phyloP scores from a whole-genome alignment of 805 yeast species.

The Saturnispora saitoi region DNA sequence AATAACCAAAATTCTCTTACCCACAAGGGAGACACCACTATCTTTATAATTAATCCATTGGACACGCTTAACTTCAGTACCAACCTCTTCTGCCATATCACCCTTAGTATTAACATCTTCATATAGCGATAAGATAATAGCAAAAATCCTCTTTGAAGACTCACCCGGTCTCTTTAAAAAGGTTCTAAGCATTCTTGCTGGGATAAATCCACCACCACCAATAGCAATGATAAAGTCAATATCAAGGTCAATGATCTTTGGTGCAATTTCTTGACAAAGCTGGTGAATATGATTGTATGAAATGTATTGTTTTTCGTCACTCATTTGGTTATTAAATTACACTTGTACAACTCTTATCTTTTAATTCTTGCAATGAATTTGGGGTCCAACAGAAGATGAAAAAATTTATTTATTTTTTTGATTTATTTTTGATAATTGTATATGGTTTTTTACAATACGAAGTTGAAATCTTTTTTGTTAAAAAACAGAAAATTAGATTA shows the following conservation, averaged over 20 bases:
- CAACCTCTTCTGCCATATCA: constrained; percentile 46
- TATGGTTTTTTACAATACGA: too few species aligned
- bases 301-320: constrained; percentile 50
- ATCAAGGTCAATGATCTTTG: constrained; percentile 51
- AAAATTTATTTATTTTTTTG: too few species aligned
- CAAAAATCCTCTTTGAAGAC: constrained; percentile 89
- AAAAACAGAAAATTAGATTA: too few species aligned
- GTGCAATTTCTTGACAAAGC: constrained; percentile 38
- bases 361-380: neutral
- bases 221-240: constrained; percentile 92
- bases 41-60: constrained; percentile 78
- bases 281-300: constrained; percentile 78
- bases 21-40: constrained; percentile 51
- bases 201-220: constrained; percentile 87
- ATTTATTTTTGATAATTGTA: too few species aligned
- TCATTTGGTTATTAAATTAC: neutral
- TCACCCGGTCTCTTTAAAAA: constrained; percentile 82
- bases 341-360: neutral
- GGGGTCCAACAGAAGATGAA: neutral
- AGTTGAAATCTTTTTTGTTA: too few species aligned
- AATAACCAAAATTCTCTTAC: constrained; percentile 63
- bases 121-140: constrained; percentile 84
- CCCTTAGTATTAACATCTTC: constrained; percentile 68
- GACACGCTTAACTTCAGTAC: constrained; percentile 63
- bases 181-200: constrained; percentile 91